Base-by-base conservation (phyloP, 495 filamentous ascomycete genomes). In the Trichoderma virens region DNA sequence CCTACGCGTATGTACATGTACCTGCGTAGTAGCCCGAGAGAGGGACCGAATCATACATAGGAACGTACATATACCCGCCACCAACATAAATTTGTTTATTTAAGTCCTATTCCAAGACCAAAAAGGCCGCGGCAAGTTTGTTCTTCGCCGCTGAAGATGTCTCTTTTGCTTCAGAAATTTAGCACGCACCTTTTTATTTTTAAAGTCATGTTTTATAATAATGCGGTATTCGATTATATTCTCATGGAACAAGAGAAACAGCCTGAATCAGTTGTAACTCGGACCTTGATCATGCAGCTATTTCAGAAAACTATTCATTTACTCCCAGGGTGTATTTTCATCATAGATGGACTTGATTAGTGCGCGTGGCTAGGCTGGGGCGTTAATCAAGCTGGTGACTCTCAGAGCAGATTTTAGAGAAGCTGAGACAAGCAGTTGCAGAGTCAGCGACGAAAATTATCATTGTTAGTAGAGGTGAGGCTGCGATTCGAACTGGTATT, bases 261-360 rank as follows among this genome's bases (percentile, higher is more conserved):
- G 18, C 56, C 65, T 3, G 62, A 56, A 13, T 30, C 23, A 25
- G 43, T 23, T 25, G 66, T 70, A 31, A 65, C 70, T 9, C 64
- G 66, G 28, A 60, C 34, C 23, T 62, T 68, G 5, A 56, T 70
- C 8, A 14, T 62, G 5, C 66, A 61, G 65, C 61, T 72, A 35
- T 68, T 74, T 30, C 20, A 60, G n/a, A 38, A 67, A 14, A 60
- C 70, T 20, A 38, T 65, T 60, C 67, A 63, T 56, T 32, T 38
- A 39, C 31, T 71, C 39, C 66, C 68, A 28, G 34, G 59, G n/a
- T 74, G 66, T 45, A 64, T 59, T 2, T 71, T 74, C 28, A 51
- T 74, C n/a, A 30, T 73, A 0, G 71, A 75, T 62, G 70, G 72
- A 9, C 66, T 74, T 30, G 70, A 75, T 59, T 68, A 75, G 43